Evolutionary conservation across 306 rosid species (phyloP), one percentile per base, ranked within the genome.

Genomic region (Rosa lucieae): DNA sequence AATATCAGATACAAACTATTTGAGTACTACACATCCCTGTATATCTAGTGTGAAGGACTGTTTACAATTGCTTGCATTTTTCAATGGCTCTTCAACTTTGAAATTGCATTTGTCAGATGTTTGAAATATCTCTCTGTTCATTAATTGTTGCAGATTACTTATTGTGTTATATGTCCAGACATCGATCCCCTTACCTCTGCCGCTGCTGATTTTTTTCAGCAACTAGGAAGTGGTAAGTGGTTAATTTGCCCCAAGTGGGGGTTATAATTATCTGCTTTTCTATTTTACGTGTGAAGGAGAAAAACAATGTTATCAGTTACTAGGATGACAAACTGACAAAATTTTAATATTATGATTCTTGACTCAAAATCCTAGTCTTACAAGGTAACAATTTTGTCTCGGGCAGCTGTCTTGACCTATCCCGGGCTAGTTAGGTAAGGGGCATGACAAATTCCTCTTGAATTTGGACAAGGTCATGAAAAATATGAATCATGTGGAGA

Each of bases 161-260:
- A 91, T 84, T 77, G 82, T 61, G 97, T 95, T 70, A 86, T 95
- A 74, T 95, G 99, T 85, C 99, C 99, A 65, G 96, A 95, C 86
- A 90, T 95, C 67, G 96, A 95, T 87, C 99, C 99, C 81, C 98
- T 95, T 79, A 88, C 92, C 37, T 82, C 94, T 75, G 99, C 98
- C 72, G 96, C 97, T 79, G 86, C 97, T 52, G 99, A 95, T 84
- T 95, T 92, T 91, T 92, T 95, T 80, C 99, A 95, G 78, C 99
- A 95, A 89, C 92, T 95, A 52, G 98, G 97, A 77, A 92, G 97
- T 67, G 99, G 99, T 92, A 77, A 92, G 91, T 84, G 10, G 10
- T 58, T 14, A 44, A 20, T 43, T 74, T 74, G 15, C 40, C 32
- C 32, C 53, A 1, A n/a, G 12, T 42, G 9, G 40, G 23, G 59